Base-by-base conservation (phyloP, 495 filamentous ascomycete species). In the Aspergillus sparsus region DNA sequence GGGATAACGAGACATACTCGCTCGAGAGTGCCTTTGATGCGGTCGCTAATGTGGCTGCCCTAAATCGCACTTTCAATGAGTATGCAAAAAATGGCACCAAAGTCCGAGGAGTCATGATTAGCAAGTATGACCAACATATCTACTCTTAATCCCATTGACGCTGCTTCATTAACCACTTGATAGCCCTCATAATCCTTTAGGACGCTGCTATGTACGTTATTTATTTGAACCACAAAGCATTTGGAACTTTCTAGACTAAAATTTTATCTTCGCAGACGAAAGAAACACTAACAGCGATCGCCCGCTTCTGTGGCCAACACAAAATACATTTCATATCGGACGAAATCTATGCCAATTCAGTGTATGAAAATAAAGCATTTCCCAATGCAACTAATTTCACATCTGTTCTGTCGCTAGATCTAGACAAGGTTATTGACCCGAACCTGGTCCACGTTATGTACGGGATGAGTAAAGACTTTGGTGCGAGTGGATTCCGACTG, bases 391-490 rank as follows among this genome's bases (percentile, higher is more conserved):
- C 62, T 27, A 34, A 58, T 7, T 84, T 84, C 59, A 64, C 62
- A 6, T 77, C 72, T 7, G 68, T 75, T 2, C 68, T 76, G 2
- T 64, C 74, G 2, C 63, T 82, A 18, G 68, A 79, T 47, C 54
- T 63, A 7, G 60, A 57, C 2, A 67, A 64, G 2, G 56, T 77
- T 27, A 80, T 83, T 35, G 68, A 77, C 42, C 62, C 68, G 21
- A 34, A 57, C 2, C 62, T 58, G 10, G 59, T 83, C 8, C 81
- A 85, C 62, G 69, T 80, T 12, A 57, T 82, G 7, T 83, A 79
- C 54, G 80, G 80, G 0, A 71, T 78, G 62, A 69, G 66, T 15
- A 82, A 82, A 61, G 77, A 84, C 62, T 81, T 83, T 39, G 72
- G 68, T 8, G 68, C 72, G 0, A 69, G 66, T 44, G 81, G 82